Base-by-base conservation (phyloP, 2,329 filamentous ascomycete genomes). In the Colletotrichum sp. region DNA sequence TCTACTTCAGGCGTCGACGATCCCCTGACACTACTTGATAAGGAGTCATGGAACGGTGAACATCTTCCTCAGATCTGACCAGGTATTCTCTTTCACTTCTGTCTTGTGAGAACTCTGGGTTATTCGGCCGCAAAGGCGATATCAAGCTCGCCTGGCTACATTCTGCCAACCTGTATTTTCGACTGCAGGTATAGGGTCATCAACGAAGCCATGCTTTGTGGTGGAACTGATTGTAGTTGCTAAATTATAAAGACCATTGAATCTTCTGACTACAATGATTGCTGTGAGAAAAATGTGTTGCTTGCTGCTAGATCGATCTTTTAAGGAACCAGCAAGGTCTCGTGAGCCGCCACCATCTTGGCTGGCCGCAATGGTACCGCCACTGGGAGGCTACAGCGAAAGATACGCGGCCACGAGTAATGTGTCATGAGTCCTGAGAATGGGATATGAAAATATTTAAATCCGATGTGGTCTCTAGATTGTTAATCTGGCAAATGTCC, bases 141-240 rank as follows among this genome's bases (percentile, higher is more conserved):
- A 21, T 49, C 44, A 44, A n/a, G 39, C 39, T 44, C 39, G 39
- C 39, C 39, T 44, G 18, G 39, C 39, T n/a, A 44, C 39, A 44
- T 44, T 44, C 39, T 44, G 4, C 0, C 1, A 44, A n/a, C 0
- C 39, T 44, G 39, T n/a, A n/a, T 2, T 18, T n/a, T 10, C 2
- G 0, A 44, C 39, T 8, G 0, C 0, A 18, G 8, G 18, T 0
- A 44, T 44, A 0, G 16, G 0, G 8, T 0, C 18, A 44, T 44
- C 18, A 0, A 0, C 4, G 18, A 44, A 10, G 39, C 5, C 18
- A n/a, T 44, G 16, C 0, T 44, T n/a, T 18, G 16, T 9, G 24
- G 34, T 2, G 12, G 34, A 5, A 16, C 13, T 36, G 32, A 13
- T 34, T 34, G 32, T 13, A 34, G 32, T 13, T 4, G 9, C 10